Percentiles rank a stretch among this genome's conserved stretches.
Conservation (phyloP, 768 basidiomycete genomes). For the Hericium rajendrae region DNA sequence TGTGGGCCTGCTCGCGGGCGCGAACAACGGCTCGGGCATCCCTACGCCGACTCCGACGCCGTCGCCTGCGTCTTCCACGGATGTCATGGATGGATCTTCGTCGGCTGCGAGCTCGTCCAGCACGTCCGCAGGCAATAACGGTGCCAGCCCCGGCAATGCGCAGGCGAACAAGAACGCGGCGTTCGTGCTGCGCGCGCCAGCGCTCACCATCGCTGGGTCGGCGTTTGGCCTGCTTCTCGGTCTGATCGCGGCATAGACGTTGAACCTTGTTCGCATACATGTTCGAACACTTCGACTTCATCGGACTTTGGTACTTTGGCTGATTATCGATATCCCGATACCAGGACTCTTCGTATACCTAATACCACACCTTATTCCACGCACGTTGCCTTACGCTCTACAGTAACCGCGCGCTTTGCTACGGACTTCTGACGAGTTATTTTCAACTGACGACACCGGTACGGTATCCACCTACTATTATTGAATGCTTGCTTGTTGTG, state of each 20-base stretch:
- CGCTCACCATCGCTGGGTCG: background rate
- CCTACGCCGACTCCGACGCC: background rate
- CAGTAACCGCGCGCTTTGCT: background rate
- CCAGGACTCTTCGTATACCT: background rate
- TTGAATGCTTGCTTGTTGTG: background rate
- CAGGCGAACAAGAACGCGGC: background rate
- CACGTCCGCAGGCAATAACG: background rate
- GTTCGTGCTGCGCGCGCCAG: background rate
- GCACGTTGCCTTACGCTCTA: background rate
- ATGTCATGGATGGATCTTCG: background rate
- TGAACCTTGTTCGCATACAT: background rate
- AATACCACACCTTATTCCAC: background rate
- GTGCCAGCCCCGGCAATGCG: background rate
- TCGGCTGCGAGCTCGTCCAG: background rate
- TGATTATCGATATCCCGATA: background rate
- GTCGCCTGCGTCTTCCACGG: too few species aligned
- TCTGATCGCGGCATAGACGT: background rate
- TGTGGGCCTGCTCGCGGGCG: background rate
- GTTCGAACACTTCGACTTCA: background rate
- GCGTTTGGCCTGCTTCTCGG: background rate
- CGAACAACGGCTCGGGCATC: background rate
- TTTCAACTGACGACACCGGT: background rate
- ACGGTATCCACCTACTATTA: background rate
- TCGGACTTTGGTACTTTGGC: background rate
- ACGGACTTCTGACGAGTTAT: background rate